phyloP scores from a whole-genome alignment of 805 yeast genomes.

The Ascoidea asiatica region DNA sequence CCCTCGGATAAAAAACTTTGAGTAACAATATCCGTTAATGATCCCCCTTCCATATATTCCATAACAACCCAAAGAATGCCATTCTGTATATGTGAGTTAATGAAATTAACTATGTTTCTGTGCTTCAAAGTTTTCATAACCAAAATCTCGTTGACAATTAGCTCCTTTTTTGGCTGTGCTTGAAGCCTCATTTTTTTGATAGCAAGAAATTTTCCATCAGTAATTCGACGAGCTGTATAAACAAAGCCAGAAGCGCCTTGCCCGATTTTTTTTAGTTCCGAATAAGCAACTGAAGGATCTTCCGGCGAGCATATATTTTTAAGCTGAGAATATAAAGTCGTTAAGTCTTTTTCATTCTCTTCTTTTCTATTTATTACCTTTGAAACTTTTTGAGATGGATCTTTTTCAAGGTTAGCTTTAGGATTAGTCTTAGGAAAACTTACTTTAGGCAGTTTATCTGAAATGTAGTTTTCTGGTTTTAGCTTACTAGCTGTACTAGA shows the following conservation, averaged over 20 bases:
- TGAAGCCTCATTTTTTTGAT: slow-evolving; percentile 93
- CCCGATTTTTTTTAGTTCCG: slow-evolving; percentile 71
- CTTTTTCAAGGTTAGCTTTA: slow-evolving; percentile 13
- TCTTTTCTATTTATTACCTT: slow-evolving; percentile 60
- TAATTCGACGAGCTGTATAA: slow-evolving; percentile 65
- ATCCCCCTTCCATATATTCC: slow-evolving; percentile 99
- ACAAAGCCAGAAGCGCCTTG: slow-evolving; percentile 99
- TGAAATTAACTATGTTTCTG: slow-evolving; percentile 84
- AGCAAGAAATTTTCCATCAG: slow-evolving; percentile 57
- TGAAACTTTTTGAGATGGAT: slow-evolving; percentile 33
- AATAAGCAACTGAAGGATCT: slow-evolving; percentile 65
- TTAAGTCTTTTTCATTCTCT: slow-evolving; percentile 59
- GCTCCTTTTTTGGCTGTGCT: slow-evolving; percentile 89
- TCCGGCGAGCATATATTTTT: slow-evolving; percentile 70
- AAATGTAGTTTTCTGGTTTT: neutral
- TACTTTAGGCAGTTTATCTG: neutral
- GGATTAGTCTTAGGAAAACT: slow-evolving; percentile 36
- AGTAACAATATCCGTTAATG: slow-evolving; percentile 88
- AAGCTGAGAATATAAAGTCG: slow-evolving; percentile 57
- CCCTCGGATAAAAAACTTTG: slow-evolving; percentile 82
- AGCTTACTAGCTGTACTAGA: too few species aligned
- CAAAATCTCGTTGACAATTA: slow-evolving; percentile 85
- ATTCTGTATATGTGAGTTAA: slow-evolving; percentile 67
- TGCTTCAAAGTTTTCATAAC: slow-evolving; percentile 93
- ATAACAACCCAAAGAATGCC: slow-evolving; percentile 92